Percentiles rank a stretch among this genome's conserved stretches.
phyloP scores from a whole-genome alignment of 495 filamentous ascomycete genomes.

The Wilcoxina mikolae region DNA sequence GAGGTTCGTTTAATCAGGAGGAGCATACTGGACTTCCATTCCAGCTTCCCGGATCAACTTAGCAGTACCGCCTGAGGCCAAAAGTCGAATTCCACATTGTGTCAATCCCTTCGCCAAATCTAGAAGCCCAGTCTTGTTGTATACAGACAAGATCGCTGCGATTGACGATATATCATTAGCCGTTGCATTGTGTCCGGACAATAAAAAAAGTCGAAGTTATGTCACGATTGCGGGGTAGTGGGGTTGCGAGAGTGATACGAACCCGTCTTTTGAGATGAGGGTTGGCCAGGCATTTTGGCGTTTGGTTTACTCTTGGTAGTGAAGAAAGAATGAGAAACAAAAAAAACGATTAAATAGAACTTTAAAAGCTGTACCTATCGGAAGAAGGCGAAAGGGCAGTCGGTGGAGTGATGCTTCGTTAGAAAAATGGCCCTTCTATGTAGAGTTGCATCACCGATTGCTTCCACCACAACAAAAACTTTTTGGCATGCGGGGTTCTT shows the following conservation, averaged over 20 bases:
- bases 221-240: constrained; percentile 5
- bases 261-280: constrained; percentile 13
- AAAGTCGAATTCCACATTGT: constrained; percentile 76
- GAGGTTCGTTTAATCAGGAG: not conserved
- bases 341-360: not conserved
- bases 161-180: not conserved
- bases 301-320: not conserved
- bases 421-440: not conserved
- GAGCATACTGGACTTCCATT: constrained; percentile 73
- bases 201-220: not conserved
- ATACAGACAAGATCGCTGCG: constrained; percentile 89
- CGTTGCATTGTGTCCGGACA: not conserved
- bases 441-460: not conserved
- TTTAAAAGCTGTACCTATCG: not conserved
- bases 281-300: not conserved
- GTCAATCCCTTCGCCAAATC: constrained; percentile 91
- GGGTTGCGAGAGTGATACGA: not conserved
- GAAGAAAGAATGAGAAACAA: not conserved
- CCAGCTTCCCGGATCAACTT: constrained; percentile 90
- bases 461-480: not conserved
- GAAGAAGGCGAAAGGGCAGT: too few species aligned
- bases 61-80: constrained; percentile 87
- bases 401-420: not conserved
- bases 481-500: not conserved
- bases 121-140: constrained; percentile 91